Percentiles rank a stretch among this genome's conserved stretches.
Conservation (phyloP, 2,329 filamentous ascomycete species). For the Pseudofabraea citricarpa region DNA sequence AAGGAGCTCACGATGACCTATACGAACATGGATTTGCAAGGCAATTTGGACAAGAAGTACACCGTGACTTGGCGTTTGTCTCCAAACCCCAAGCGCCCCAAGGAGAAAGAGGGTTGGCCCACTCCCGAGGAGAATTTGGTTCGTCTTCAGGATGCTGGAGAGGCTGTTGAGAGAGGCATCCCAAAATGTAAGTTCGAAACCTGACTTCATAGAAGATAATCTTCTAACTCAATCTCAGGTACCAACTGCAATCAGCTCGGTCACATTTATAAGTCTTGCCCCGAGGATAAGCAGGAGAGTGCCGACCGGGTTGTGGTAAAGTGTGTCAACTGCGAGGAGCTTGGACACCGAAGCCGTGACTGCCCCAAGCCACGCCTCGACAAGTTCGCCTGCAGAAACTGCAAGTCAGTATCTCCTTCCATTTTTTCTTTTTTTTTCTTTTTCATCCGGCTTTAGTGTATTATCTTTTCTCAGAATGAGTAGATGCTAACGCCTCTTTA, state of each 20-base stretch:
- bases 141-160: conserved; percentile 62
- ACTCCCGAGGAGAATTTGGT: conserved; percentile 53
- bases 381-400: conserved; percentile 65
- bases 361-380: conserved; percentile 60
- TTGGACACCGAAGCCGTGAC: conserved; percentile 44
- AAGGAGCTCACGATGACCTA: conserved; percentile 50
- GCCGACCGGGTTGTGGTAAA: conserved; percentile 41
- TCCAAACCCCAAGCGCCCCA: conserved; percentile 50
- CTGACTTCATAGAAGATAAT: not conserved
- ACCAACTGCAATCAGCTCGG: conserved; percentile 31
- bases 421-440: no score
- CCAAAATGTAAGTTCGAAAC: conserved; percentile 43
- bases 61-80: conserved; percentile 59
- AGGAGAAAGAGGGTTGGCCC: conserved; percentile 58
- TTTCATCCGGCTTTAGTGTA: no score
- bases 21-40: conserved; percentile 70
- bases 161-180: conserved; percentile 53
- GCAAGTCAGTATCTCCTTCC: no score
- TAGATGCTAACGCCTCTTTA: no score
- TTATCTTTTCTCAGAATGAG: no score
- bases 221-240: not conserved
- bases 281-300: conserved; percentile 49
- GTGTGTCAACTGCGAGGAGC: conserved; percentile 61
- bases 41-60: conserved; percentile 60
- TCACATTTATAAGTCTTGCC: conserved; percentile 56